Evolutionary conservation across 2,329 filamentous ascomycete genomes (phyloP), one percentile per base, ranked within the genome.

Genomic region (Ceratocystis lukuohia): DNA sequence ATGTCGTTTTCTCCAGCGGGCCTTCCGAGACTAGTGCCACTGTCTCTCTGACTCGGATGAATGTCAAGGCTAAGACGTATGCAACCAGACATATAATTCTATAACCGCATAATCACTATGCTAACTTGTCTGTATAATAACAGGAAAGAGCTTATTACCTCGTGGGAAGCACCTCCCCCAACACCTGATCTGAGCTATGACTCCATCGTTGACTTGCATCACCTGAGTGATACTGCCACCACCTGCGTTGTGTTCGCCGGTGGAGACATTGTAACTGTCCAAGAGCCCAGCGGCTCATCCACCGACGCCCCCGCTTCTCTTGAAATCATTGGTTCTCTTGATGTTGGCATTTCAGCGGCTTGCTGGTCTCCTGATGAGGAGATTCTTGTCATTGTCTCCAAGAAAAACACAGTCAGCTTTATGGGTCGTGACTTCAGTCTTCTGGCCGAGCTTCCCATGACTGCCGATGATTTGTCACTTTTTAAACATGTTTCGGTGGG

Each of bases 321-420:
- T 71, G 94, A 97, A 75, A 97, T 99, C 71, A 85, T 97, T 69
- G 94, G 94, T 57, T 95, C 91, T 44, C 89, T 99, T 46, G 91
- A 96, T 76, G 88, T 88, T 67, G 94, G 93, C 28, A 96, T 99
- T 71, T 84, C 86, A 28, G 91, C 91, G 17, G 93, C 92, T 17
- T 83, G 85, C 70, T 99, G 94, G 94, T 96, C 93, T 48, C 92
- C 92, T 1, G 94, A 99, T 72, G 93, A 96, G 73, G 93, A 97
- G 74, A 80, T 97, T 20, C 79, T 99, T 57, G 85, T 88, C 66
- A 84, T 99, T 69, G 85, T 88, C 65, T 97, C 94, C 20, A 86
- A 86, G 72, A 87, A 85, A 50, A 81, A 86, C 68, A 94, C 89
- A 0, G 80, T 94, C 37, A 80, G 97, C 67, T 90, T 96, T 73